Evolutionary conservation across 768 basidiomycete species (phyloP).

Genomic region (Podaxis sp.): DNA sequence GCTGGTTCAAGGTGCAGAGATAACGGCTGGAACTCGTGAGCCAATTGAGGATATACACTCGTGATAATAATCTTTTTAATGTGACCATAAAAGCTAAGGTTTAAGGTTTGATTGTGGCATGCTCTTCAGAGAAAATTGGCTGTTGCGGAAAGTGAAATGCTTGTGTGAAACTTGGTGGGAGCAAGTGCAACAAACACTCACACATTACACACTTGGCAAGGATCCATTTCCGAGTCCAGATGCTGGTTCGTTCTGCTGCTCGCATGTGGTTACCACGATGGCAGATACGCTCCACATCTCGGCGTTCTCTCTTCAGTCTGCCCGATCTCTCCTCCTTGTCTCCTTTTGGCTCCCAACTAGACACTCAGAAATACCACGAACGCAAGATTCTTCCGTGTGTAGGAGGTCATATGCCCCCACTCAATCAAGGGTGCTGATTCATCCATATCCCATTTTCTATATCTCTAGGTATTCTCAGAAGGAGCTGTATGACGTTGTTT

Average conservation of each 20-base stretch:
- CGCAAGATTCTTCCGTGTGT: constrained; percentile 86
- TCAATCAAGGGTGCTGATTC: constrained; percentile 10
- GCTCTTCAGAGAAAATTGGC: not conserved
- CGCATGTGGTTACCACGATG: not conserved
- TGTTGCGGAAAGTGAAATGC: not conserved
- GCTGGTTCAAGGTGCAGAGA: too few species aligned
- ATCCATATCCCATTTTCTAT: not conserved
- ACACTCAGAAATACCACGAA: constrained; percentile 70
- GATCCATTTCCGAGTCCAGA: not conserved
- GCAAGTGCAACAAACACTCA: not conserved
- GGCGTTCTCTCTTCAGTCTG: constrained; percentile 37
- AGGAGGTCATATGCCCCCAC: constrained; percentile 5
- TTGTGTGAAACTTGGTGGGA: not conserved
- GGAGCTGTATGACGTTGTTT: constrained; percentile 82
- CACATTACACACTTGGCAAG: not conserved
- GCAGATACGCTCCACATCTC: constrained; percentile 4
- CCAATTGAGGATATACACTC: too few species aligned
- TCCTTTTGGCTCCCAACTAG: constrained; percentile 30
- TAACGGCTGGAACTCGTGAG: too few species aligned
- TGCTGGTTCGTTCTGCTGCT: not conserved
- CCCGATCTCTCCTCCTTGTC: constrained; percentile 44
- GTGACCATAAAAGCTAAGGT: too few species aligned
- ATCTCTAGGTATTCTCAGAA: constrained; percentile 62
- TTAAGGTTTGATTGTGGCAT: too few species aligned
- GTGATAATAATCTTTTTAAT: too few species aligned